Evolutionary conservation across 495 filamentous ascomycete genomes (phyloP).

Genomic region (Pseudoneurospora amorphoporcata): DNA sequence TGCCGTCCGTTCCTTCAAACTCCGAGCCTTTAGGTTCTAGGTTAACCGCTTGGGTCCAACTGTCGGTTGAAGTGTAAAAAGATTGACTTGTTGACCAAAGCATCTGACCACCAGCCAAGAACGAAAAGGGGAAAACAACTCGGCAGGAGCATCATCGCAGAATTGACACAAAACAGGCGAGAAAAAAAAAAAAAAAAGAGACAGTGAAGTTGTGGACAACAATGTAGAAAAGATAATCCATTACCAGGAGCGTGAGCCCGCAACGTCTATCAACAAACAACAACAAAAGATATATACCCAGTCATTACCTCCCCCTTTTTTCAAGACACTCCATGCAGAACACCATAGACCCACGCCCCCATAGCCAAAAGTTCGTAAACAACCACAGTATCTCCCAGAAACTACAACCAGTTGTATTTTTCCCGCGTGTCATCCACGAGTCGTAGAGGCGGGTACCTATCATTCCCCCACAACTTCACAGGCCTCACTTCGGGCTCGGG

Average conservation of each 20-base stretch:
- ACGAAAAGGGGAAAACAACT: background rate
- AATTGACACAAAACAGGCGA: background rate
- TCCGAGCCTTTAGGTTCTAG: background rate
- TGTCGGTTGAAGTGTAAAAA: background rate
- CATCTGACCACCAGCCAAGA: background rate
- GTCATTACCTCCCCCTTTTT: background rate
- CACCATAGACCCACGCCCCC: background rate
- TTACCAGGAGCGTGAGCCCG: background rate
- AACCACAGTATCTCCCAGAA: too few species aligned
- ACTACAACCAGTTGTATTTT: background rate
- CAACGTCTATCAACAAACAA: background rate
- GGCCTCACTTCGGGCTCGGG: background rate
- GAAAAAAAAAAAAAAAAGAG: background rate
- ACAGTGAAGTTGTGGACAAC: background rate
- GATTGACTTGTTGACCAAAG: background rate
- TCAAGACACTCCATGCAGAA: background rate
- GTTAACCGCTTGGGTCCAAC: background rate
- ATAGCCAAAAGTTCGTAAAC: background rate
- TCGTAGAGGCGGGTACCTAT: background rate
- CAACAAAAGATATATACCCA: background rate
- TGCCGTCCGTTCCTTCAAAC: background rate
- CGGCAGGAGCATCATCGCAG: fast-evolving
- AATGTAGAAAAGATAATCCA: background rate
- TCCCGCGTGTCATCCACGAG: background rate
- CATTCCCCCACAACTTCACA: background rate